Conservation (phyloP, 345 rosid genomes). For the Theobroma cacao region DNA sequence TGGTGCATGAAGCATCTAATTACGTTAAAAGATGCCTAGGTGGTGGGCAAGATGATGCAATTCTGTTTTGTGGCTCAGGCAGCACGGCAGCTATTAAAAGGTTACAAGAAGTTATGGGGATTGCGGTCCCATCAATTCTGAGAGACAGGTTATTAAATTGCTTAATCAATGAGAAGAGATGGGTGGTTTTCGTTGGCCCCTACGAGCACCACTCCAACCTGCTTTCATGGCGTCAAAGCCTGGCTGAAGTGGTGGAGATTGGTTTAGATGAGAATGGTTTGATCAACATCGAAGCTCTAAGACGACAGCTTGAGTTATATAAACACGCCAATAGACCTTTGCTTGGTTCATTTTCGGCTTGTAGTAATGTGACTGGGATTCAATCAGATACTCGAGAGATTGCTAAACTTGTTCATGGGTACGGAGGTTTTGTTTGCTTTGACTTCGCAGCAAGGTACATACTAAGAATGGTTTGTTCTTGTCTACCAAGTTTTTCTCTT, state of each 20-base stretch:
- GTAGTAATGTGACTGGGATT: conserved; percentile 59
- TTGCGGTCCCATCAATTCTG: conserved; percentile 43
- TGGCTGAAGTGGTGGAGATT: conserved; percentile 57
- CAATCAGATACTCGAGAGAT: conserved; percentile 41
- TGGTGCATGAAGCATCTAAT: conserved; percentile 37
- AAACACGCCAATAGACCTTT: conserved; percentile 36
- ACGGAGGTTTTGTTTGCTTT: conserved; percentile 55
- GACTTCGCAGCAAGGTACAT: conserved; percentile 62
- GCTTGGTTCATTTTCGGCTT: conserved; percentile 60
- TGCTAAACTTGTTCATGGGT: conserved; percentile 43
- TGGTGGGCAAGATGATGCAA: conserved; percentile 39
- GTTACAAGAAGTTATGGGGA: conserved; percentile 59
- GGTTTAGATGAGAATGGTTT: conserved; percentile 35
- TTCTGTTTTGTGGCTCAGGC: conserved; percentile 59
- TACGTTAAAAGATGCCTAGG: conserved; percentile 58
- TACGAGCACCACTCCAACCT: conserved; percentile 69
- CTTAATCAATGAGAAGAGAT: conserved; percentile 39
- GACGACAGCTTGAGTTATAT: conserved; percentile 24
- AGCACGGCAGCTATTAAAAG: conserved; percentile 53
- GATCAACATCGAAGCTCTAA: conserved; percentile 33
- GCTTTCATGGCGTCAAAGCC: conserved; percentile 64
- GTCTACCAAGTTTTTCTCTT: background rate
- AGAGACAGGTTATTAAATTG: conserved; percentile 33
- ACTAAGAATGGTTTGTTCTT: background rate
- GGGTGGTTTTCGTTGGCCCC: conserved; percentile 64